Conservation (phyloP, 352 stramenopile species). For the Globisporangium parvum region DNA sequence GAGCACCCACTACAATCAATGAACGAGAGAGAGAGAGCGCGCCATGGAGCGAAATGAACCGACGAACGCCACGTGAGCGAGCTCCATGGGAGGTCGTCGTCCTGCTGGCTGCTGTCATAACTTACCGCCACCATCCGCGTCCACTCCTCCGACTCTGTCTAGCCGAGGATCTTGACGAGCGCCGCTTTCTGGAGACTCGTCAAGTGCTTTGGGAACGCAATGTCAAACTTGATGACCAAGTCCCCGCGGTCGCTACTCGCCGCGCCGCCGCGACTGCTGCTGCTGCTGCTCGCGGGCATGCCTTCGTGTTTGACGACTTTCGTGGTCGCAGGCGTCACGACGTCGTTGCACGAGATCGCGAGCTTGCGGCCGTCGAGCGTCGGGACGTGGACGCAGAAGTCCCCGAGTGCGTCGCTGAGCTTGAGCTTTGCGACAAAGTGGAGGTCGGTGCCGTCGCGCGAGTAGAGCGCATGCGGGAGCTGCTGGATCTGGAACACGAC, state of each 20-base stretch:
- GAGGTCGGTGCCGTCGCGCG: conserved; percentile 90
- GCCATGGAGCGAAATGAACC: too few relatives aligned
- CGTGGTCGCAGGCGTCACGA: conserved; percentile 88
- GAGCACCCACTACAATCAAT: too few relatives aligned
- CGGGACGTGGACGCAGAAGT: conserved; percentile 92
- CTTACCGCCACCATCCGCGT: too few relatives aligned
- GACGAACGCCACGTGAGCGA: too few relatives aligned
- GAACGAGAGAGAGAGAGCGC: too few relatives aligned
- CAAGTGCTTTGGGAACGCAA: conserved; percentile 93
- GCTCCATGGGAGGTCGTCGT: too few relatives aligned
- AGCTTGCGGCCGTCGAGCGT: conserved; percentile 94
- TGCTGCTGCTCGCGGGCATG: conserved; percentile 86
- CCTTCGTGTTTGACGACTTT: conserved; percentile 92
- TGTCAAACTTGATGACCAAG: conserved; percentile 94
- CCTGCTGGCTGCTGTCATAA: too few relatives aligned
- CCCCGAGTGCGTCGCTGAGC: conserved; percentile 93
- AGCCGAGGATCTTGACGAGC: conserved; percentile 75
- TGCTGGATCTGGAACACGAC: conserved; percentile 92
- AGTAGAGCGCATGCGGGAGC: conserved; percentile 76
- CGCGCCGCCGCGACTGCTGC: neutral
- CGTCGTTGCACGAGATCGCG: conserved; percentile 89
- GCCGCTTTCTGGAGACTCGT: conserved; percentile 89
- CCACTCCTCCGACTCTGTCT: conserved; percentile 2
- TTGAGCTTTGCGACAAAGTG: conserved; percentile 92
- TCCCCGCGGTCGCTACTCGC: conserved; percentile 68